A percentile compares a stretch with the other conserved stretches of the same genome.
phyloP scores from a whole-genome alignment of 495 filamentous ascomycete species.

The Penicillium simplicissimum region DNA sequence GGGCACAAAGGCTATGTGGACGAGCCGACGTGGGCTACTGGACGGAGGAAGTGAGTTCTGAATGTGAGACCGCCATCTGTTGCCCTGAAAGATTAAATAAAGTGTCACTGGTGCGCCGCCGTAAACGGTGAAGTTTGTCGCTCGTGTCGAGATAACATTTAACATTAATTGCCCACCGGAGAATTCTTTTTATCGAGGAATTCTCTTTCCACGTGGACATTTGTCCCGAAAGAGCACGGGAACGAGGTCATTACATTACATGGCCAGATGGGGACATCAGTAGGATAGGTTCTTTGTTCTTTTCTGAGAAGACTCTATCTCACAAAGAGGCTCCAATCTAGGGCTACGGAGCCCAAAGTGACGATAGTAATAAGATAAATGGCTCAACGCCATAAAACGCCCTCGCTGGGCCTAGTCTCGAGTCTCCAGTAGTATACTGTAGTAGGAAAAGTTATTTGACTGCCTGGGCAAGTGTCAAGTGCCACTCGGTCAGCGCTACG shows the following conservation, averaged over 20 bases:
- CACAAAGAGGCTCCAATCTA: background rate
- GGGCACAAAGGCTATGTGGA: background rate
- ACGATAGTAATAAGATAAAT: background rate
- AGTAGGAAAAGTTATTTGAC: background rate
- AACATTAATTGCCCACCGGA: background rate
- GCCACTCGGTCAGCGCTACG: background rate
- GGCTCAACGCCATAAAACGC: no score
- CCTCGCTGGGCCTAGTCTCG: no score
- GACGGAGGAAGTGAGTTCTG: background rate
- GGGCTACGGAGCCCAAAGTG: background rate
- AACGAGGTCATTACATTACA: background rate
- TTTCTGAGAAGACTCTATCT: background rate
- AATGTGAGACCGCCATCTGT: background rate
- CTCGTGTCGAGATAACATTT: background rate
- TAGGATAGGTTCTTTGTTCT: background rate
- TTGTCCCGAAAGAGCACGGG: background rate
- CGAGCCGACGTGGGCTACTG: background rate
- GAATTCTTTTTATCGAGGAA: conserved; percentile 5
- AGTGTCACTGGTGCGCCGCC: no score
- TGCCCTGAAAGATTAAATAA: background rate
- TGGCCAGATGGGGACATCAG: background rate
- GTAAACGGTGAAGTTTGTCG: no score
- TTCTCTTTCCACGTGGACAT: background rate
- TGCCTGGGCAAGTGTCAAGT: background rate
- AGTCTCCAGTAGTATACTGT: background rate